Evolutionary conservation across 805 yeast genomes (phyloP).

Genomic region (Debaryomyces hansenii): DNA sequence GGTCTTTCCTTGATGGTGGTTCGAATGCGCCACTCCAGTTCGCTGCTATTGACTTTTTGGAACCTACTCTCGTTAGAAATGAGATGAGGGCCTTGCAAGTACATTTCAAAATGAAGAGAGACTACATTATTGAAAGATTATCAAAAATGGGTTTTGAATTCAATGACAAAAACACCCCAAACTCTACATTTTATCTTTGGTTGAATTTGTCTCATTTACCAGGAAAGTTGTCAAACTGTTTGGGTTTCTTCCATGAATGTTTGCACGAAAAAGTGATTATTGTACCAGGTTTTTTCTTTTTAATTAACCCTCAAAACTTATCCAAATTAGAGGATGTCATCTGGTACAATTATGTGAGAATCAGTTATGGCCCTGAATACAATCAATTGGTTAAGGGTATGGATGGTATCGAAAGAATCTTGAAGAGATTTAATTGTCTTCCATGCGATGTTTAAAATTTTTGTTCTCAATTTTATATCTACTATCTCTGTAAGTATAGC

Average conservation of each 20-base stretch:
- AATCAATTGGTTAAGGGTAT: constrained; percentile 51
- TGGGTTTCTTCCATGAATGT: constrained; percentile 65
- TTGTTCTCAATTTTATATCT: background rate
- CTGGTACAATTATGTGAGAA: constrained; percentile 58
- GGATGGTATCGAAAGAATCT: constrained; percentile 58
- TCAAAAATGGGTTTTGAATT: constrained; percentile 54
- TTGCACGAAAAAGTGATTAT: constrained; percentile 58
- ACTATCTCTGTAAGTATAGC: background rate
- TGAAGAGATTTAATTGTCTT: constrained; percentile 42
- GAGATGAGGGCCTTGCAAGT: constrained; percentile 60
- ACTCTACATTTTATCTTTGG: constrained; percentile 62
- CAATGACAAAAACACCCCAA: constrained; percentile 45
- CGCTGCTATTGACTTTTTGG: constrained; percentile 55
- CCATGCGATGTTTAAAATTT: constrained; percentile 23
- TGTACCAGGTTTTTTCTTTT: constrained; percentile 64
- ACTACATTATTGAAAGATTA: constrained; percentile 50
- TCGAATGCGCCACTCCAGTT: constrained; percentile 61
- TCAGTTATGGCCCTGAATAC: constrained; percentile 61
- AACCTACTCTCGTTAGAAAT: constrained; percentile 47
- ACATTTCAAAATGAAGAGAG: constrained; percentile 58
- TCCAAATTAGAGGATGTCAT: constrained; percentile 51
- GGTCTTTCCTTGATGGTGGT: constrained; percentile 62
- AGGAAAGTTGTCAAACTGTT: constrained; percentile 54
- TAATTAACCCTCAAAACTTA: constrained; percentile 54
- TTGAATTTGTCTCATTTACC: constrained; percentile 56